Evolutionary conservation across 352 stramenopile genomes (phyloP), one percentile per base, ranked within the genome.

Genomic region (Globisporangium alternatum): DNA sequence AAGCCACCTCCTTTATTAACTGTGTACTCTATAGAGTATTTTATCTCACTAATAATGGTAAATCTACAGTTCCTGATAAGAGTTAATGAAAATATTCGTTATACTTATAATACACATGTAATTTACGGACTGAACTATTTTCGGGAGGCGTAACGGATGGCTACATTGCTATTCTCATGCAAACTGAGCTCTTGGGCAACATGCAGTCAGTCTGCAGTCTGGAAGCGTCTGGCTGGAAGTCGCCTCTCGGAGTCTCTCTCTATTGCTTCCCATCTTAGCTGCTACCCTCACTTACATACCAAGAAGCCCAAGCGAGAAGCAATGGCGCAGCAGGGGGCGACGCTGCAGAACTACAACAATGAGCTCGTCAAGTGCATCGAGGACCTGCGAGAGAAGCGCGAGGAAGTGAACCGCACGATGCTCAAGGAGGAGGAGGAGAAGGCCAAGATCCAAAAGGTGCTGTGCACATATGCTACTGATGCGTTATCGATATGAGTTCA

Each of bases 301-400:
- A 37, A 13, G 19, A 7, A 28, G 25, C 25, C 31, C 19, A 19
- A 41, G n/a, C 19, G 13, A 25, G 28, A n/a, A 56, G 57, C 37
- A 5, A 91, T 94, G 90, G 90, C 93, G 64, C 87, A 97, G 60
- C 93, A 98, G 67, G 93, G 93, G 39, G 90, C 91, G 65, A 97
- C 91, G 59, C 84, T 98, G 61, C 90, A 98, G 74, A 98, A 97
- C 77, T 98, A 98, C 82, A 98, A 98, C 77, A 98, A 98, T 78
- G 91, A 98, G 72, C 80, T 98, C 28, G 93, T 98, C 60, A 98
- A 97, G 65, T 98, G 91, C 75, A 98, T 98, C 66, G 93, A 98
- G 65, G 92, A 98, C 65, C 76, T 98, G 52, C 89, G 90, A 30
- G 89, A 97, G 73, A 96, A 96, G 76, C 85, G 91, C 31, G 90